Base-by-base conservation (phyloP, 768 basidiomycete species). In the Lactarius hengduanensis region DNA sequence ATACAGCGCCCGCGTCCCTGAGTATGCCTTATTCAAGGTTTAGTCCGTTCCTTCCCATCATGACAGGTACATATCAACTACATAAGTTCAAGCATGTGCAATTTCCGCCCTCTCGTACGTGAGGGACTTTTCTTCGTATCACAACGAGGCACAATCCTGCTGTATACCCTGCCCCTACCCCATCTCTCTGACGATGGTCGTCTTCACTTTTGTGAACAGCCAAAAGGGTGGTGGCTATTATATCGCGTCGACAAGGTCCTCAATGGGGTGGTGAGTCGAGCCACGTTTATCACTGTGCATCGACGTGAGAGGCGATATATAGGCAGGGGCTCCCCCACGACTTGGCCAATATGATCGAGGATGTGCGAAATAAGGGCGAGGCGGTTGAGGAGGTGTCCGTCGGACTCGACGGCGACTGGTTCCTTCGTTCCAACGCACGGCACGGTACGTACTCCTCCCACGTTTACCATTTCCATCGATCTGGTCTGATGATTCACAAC, bases 361-460 rank as follows among this genome's bases (percentile, higher is more conserved):
- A 67, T 45, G 57, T 45, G 10, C 58, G 34, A 18, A 22, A 20
- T 22, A 59, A 63, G 26, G 40, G 57, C 26, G 62, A 67, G n/a
- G 62, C 59, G 16, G 62, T n/a, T 22, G 22, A 59, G 43, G 57
- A 63, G 34, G 22, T 63, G 32, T 59, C 66, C 18, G 56, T 59
- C 15, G 66, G 66, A 45, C 53, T 63, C 47, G 62, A 67, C n/a
- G 62, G 53, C 41, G 66, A 67, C 18, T 67, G 66, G 66, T 67
- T 67, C 34, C 57, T 67, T 22, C 62, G 66, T 7, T 59, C 66
- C 22, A 50, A 63, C 34, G 4, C 1, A 16, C 66, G 66, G 26
- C 57, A 63, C 20, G 62, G 66, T 67, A 59, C 20, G 65, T 61
- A 15, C 45, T 20, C 55, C 28, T 28, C 50, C 45, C 57, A 13